phyloP scores from a whole-genome alignment of 371 early-diverging fungal genomes.

The Apophysomyces ossiformis region DNA sequence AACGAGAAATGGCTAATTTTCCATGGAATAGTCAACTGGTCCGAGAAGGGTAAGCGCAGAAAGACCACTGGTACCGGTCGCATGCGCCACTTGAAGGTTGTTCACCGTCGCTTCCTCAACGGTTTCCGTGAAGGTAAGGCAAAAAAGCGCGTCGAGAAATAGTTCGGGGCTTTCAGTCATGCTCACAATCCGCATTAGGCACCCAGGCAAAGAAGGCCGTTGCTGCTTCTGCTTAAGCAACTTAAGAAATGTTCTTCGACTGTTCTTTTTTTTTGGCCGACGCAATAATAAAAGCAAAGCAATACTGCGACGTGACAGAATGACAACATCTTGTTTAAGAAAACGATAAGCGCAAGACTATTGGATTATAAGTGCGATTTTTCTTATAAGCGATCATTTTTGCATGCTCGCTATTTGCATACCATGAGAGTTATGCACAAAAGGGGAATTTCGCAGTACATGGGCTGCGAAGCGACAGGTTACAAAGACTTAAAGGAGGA shows the following conservation, averaged over 20 bases:
- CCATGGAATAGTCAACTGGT: conserved; percentile 78
- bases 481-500: too few species aligned
- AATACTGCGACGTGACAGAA: background rate
- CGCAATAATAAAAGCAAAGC: conserved; percentile 9
- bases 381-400: too few species aligned
- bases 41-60: conserved; percentile 94
- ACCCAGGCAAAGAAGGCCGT: conserved; percentile 33
- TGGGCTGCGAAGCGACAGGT: too few species aligned
- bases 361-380: too few species aligned
- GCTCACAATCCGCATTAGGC: background rate
- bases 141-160: background rate
- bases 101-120: conserved; percentile 92
- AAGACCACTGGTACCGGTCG: conserved; percentile 98
- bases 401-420: too few species aligned
- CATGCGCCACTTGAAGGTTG: conserved; percentile 92
- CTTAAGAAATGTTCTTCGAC: conserved; percentile 9
- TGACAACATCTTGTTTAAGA: background rate
- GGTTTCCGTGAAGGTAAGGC: conserved; percentile 86
- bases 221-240: conserved; percentile 30
- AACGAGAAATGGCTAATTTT: background rate
- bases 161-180: background rate
- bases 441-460: too few species aligned
- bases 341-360: background rate
- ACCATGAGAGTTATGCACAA: too few species aligned
- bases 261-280: conserved; percentile 2